Evolutionary conservation across 257 asterid species (phyloP).

Genomic region (Solanum lycopersicoides): DNA sequence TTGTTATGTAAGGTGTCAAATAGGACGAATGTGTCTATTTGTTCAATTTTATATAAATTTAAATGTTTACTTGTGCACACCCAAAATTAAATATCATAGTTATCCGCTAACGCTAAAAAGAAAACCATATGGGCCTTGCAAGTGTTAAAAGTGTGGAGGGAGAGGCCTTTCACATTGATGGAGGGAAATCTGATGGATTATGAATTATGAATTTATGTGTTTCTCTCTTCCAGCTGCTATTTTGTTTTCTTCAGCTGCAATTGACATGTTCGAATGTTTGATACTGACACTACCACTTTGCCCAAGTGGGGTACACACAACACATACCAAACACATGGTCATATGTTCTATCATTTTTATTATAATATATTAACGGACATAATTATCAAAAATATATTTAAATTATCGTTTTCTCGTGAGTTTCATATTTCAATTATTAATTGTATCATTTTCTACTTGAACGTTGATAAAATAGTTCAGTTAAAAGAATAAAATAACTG

Average conservation of each 20-base stretch:
- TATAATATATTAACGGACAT: neutral
- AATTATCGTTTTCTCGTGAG: accelerated
- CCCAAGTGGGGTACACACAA: neutral
- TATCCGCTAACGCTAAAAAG: accelerated
- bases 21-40: neutral
- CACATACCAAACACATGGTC: neutral
- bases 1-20: too few relatives aligned
- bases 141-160: slow-evolving; percentile 4
- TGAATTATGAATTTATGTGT: neutral
- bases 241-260: neutral
- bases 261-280: slow-evolving; percentile 18
- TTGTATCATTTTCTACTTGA: accelerated
- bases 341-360: neutral
- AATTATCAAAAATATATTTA: neutral
- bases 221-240: neutral
- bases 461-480: neutral
- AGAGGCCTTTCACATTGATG: slow-evolving; percentile 13
- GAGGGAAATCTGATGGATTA: slow-evolving; percentile 10
- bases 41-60: too few relatives aligned
- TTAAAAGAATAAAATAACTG: neutral
- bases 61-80: too few relatives aligned
- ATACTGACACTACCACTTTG: neutral
- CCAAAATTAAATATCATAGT: too few relatives aligned
- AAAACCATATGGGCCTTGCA: neutral
- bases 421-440: neutral